Evolutionary conservation across 169 alveolate genomes (phyloP), one percentile per base, ranked within the genome.

Genomic region (Plasmodium ovale): DNA sequence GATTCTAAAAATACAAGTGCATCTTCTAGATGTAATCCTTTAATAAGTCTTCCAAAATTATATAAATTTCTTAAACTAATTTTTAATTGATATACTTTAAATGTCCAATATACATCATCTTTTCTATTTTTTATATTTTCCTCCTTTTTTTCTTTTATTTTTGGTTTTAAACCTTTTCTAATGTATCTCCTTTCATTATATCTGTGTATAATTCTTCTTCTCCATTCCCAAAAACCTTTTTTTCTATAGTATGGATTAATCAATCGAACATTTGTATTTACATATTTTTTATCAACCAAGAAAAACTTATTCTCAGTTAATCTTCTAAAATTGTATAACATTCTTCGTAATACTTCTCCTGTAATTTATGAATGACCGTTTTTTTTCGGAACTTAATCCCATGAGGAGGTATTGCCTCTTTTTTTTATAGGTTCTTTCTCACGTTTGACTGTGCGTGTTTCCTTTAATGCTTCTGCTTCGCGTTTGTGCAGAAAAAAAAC

Each of bases 201-300:
- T 64, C 92, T 29, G 44, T 68, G 87, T 12, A 94, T 94, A 37
- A 89, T 87, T 77, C 88, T 92, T 72, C 87, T 92, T 53, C 96
- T 67, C 96, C 96, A 94, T 71, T 94, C 96, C 96, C 96, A 94
- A 27, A 92, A 87, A 16, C 96, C 96, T 77, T 94, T 94, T 49
- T 94, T 94, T 3, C 96, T 88, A 42, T 94, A 94, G 73, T 94
- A 94, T 14, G 96, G 96, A 62, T 94, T 94, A 64, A 92, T 77
- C 16, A 94, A 73, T 64, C 91, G 72, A 27, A 92, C 94, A 58
- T 88, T 94, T 29, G 92, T 94, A 72, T 94, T 94, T 37, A 84
- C 37, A 44, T 25, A 67, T 25, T 53, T 84, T 35, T 84, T 84
- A 68, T 60, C 42, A 12, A 65, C 54, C 21, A 14, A 67, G 37